Percentiles rank a stretch among this genome's conserved stretches.
Conservation (phyloP, 1,284 basidiomycete genomes). For the Cutaneotrichosporon mucoides region DNA sequence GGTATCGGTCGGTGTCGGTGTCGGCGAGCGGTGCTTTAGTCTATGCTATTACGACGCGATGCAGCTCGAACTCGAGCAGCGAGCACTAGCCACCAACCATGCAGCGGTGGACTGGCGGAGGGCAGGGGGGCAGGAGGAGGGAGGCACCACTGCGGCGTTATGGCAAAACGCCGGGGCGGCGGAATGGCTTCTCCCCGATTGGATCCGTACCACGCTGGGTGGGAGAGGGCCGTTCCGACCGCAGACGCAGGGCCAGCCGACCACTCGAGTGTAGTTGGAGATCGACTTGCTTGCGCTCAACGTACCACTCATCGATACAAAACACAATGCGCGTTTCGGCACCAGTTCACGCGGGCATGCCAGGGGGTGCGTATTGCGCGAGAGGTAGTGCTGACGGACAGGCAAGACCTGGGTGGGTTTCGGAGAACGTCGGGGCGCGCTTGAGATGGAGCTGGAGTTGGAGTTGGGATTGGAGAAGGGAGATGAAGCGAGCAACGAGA, state of each 20-base stretch:
- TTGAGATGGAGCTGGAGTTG: not conserved
- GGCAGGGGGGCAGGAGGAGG: no score
- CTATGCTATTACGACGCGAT: not conserved
- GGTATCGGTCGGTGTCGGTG: not conserved
- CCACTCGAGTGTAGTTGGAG: no score
- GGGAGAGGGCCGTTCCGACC: not conserved
- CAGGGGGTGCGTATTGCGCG: constrained; percentile 55
- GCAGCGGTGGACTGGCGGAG: no score
- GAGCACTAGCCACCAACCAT: no score
- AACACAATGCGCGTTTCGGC: constrained; percentile 63
- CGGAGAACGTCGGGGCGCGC: not conserved
- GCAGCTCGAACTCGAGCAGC: no score
- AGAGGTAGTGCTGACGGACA: constrained; percentile 16
- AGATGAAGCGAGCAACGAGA: no score
- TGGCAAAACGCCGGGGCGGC: constrained; percentile 9
- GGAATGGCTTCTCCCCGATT: constrained; percentile 4
- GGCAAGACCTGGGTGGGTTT: constrained; percentile 42
- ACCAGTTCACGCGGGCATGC: constrained; percentile 65
- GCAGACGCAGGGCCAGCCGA: no score
- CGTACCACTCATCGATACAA: constrained; percentile 8
- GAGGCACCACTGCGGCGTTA: constrained; percentile 5
- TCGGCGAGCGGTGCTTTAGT: not conserved
- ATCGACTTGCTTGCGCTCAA: no score
- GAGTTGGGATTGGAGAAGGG: no score
- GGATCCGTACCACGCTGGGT: constrained; percentile 1